Percentiles rank a stretch among this genome's conserved stretches.
Conservation (phyloP, 805 yeast species). For the Lachancea sp. region DNA sequence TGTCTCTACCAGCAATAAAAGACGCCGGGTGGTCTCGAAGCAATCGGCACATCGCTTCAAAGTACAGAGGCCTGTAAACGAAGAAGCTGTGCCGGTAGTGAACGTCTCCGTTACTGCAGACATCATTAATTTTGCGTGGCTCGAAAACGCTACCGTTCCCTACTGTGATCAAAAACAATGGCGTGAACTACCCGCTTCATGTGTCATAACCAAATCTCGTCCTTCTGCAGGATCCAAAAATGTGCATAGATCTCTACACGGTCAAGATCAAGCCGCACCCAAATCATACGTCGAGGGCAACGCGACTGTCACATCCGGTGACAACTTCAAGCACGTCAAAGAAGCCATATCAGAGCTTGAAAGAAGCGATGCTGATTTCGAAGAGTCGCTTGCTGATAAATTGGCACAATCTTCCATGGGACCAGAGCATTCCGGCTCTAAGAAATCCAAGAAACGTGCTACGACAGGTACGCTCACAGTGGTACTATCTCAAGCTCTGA, state of each 20-base stretch:
- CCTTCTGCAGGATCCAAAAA: conserved; percentile 8
- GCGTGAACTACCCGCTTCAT: conserved; percentile 33
- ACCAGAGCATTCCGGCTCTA: conserved; percentile 23
- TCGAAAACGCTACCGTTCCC: conserved; percentile 54
- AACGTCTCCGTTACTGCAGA: conserved; percentile 31
- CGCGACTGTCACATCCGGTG: conserved; percentile 58
- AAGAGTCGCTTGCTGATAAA: conserved; percentile 50
- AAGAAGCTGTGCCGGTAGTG: conserved; percentile 23
- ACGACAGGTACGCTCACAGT: conserved; percentile 75
- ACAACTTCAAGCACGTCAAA: conserved; percentile 51
- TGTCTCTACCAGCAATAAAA: conserved; percentile 31
- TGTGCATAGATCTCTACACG: conserved; percentile 17
- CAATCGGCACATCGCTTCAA: conserved; percentile 42
- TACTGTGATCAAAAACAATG: conserved; percentile 51
- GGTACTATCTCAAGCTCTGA: conserved; percentile 81
- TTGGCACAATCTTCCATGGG: conserved; percentile 18
- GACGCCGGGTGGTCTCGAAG: conserved; percentile 48
- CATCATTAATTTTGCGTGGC: conserved; percentile 48
- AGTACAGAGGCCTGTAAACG: conserved; percentile 41
- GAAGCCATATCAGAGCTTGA: conserved; percentile 39
- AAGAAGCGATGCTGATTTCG: conserved; percentile 36
- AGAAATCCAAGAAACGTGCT: conserved; percentile 41
- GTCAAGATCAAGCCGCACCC: conserved; percentile 45
- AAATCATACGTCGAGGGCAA: conserved; percentile 54
- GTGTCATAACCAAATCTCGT: conserved; percentile 10